Conservation (phyloP, 352 stramenopile genomes). For the Pythium sukuiense region DNA sequence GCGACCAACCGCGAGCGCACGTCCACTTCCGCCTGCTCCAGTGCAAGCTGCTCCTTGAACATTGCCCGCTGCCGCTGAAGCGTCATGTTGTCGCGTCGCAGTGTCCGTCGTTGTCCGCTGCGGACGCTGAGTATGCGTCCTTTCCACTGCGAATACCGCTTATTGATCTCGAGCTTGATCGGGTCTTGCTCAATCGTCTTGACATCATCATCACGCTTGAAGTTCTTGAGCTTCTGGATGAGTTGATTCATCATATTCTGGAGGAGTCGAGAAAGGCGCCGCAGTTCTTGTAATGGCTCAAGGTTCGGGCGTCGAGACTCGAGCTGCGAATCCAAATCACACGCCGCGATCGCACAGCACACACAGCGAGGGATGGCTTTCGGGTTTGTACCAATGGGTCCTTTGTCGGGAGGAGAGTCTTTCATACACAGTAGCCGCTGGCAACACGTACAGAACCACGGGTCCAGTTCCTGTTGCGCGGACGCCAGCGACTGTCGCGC, state of each 20-base stretch:
- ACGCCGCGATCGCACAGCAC: not conserved
- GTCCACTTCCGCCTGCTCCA: not conserved
- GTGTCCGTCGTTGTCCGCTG: not conserved
- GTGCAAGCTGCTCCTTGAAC: not conserved
- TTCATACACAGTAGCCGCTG: constrained; percentile 5
- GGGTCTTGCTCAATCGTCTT: not conserved
- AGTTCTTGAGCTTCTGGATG: not conserved
- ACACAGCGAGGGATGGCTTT: not conserved
- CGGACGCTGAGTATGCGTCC: not conserved
- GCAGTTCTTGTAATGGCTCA: not conserved
- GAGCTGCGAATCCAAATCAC: not conserved
- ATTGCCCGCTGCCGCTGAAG: not conserved
- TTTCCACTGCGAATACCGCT: not conserved
- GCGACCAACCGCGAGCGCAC: not conserved
- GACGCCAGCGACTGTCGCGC: not conserved
- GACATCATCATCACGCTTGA: not conserved
- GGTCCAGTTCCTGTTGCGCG: not conserved
- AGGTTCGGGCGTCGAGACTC: not conserved
- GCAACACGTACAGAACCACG: constrained; percentile 8
- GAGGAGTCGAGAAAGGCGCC: not conserved
- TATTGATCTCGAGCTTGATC: constrained; percentile 4
- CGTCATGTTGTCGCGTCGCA: not conserved
- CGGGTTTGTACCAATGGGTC: not conserved
- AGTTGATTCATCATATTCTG: not conserved
- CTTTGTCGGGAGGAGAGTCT: not conserved